phyloP scores from a whole-genome alignment of 257 asterid genomes.

The Scutellaria galericulata region DNA sequence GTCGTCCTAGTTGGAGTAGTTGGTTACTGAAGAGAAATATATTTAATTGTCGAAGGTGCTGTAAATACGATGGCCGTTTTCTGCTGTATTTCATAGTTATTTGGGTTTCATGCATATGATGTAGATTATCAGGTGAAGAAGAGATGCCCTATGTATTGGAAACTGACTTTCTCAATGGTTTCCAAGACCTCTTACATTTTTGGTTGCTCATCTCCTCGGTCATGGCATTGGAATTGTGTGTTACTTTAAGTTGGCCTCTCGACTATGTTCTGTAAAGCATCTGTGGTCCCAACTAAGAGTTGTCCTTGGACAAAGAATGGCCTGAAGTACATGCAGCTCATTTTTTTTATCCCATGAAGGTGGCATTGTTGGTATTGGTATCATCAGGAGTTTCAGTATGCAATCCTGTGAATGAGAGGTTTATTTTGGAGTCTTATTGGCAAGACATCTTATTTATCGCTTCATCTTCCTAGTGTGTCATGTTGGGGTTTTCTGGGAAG shows the following conservation, averaged over 20 bases:
- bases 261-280: constrained; percentile 32
- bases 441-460: constrained; percentile 35
- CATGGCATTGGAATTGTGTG: constrained; percentile 37
- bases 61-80: constrained; percentile 35
- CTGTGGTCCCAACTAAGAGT: constrained; percentile 38
- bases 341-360: constrained; percentile 35
- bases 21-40: constrained; percentile 34
- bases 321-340: constrained; percentile 33
- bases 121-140: constrained; percentile 34
- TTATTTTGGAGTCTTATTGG: constrained; percentile 41
- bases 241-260: constrained; percentile 35
- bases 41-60: constrained; percentile 22
- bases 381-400: constrained; percentile 35
- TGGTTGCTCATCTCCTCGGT: constrained; percentile 32
- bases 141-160: constrained; percentile 31
- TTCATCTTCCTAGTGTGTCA: constrained; percentile 38
- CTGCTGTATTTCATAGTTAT: constrained; percentile 30
- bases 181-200: constrained; percentile 31
- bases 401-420: constrained; percentile 36
- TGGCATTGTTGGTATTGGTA: constrained; percentile 32
- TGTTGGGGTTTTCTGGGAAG: constrained; percentile 46
- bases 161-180: constrained; percentile 24
- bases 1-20: constrained; percentile 30
- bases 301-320: constrained; percentile 37
- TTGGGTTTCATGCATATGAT: constrained; percentile 26